These are phyloP conservation scores for Xylaria grammica DNA, from an alignment of 495 filamentous ascomycete genomes.

Conservation along the genomic window DNA sequence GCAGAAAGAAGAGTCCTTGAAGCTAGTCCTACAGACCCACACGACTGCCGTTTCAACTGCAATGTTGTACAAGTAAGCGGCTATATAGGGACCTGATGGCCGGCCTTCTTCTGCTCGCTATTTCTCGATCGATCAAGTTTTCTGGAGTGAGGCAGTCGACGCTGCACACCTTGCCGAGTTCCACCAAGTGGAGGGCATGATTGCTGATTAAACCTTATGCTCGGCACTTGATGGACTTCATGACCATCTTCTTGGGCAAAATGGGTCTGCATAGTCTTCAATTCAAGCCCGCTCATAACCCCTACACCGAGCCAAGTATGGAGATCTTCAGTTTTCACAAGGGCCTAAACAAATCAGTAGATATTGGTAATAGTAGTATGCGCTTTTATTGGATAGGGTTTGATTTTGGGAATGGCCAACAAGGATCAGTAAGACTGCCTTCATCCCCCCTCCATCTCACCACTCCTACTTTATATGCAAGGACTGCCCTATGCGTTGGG, in stretches of 20 bases:
- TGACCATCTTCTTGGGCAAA: conserved; percentile 93
- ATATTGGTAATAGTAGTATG: conserved; percentile 98
- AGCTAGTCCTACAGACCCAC: conserved; percentile 92
- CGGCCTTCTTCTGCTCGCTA: conserved; percentile 75
- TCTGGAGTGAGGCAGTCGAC: conserved; percentile 90
- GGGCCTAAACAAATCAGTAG: conserved; percentile 87
- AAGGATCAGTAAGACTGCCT: conserved; percentile 68
- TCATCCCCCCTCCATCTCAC: not conserved
- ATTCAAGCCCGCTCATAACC: conserved; percentile 91
- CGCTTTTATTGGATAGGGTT: conserved; percentile 71
- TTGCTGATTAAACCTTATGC: conserved; percentile 92
- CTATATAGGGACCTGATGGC: conserved; percentile 58
- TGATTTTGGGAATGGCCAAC: conserved; percentile 92
- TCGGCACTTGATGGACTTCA: conserved; percentile 94
- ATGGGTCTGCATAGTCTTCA: conserved; percentile 88
- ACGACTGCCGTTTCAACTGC: conserved; percentile 89
- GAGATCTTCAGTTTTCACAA: conserved; percentile 94
- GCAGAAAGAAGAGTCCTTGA: conserved; percentile 83
- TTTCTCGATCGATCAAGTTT: conserved; percentile 97
- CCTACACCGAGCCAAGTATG: conserved; percentile 93
- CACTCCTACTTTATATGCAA: not conserved
- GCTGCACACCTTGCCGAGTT: conserved; percentile 97
- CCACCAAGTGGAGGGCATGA: conserved; percentile 93
- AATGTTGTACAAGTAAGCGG: conserved; percentile 87
- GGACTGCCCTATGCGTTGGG: not conserved